phyloP scores from a whole-genome alignment of 345 rosid species.

The Aegle marmelos region DNA sequence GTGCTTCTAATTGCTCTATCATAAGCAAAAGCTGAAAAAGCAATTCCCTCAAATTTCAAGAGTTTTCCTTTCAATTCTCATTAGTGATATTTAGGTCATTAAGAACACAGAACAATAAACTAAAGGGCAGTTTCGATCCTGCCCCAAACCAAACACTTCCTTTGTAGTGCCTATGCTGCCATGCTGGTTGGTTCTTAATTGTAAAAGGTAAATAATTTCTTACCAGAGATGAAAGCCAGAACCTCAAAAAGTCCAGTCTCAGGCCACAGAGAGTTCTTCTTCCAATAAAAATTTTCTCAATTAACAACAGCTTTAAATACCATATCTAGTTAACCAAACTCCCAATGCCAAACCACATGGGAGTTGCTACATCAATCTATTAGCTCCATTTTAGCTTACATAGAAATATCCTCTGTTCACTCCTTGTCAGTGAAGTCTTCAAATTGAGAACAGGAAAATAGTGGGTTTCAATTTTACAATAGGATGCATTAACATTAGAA shows the following conservation, averaged over 20 bases:
- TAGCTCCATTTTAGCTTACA: neutral
- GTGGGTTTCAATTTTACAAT: neutral
- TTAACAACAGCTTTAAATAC: neutral
- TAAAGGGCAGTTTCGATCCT: neutral
- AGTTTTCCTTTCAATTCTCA: neutral
- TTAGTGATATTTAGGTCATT: neutral
- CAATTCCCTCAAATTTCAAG: neutral
- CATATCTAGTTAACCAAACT: neutral
- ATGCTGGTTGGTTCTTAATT: neutral
- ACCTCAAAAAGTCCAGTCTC: neutral
- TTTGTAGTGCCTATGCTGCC: neutral
- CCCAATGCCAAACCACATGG: neutral
- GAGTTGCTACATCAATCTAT: neutral
- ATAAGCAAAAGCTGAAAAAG: neutral
- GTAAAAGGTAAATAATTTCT: neutral
- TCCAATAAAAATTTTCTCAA: neutral
- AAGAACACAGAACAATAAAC: neutral
- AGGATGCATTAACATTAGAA: neutral
- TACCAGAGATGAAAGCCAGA: neutral
- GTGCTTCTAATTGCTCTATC: neutral
- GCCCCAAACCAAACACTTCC: neutral
- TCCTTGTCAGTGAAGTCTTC: neutral
- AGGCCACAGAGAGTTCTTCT: neutral
- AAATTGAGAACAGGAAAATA: neutral
- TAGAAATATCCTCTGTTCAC: neutral